Percentiles rank a stretch among this genome's conserved stretches.
Conservation (phyloP, 768 basidiomycete species). For the Pisolithus microcarpus region DNA sequence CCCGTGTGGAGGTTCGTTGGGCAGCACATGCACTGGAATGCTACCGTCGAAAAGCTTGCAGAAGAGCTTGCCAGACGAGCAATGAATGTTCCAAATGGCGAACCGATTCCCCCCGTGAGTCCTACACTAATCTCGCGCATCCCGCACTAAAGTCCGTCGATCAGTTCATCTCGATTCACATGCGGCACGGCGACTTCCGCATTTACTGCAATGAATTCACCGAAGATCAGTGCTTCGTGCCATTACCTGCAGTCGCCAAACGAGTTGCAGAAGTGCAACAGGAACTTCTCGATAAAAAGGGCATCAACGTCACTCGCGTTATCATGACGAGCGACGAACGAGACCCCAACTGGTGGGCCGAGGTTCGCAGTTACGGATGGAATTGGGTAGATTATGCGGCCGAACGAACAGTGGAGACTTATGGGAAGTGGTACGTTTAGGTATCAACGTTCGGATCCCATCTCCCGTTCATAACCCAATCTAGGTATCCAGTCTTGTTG, state of each 20-base stretch:
- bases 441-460: neutral
- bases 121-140: neutral
- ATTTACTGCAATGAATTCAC: constrained; percentile 38
- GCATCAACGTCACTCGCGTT: constrained; percentile 43
- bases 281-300: constrained; percentile 39
- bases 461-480: neutral
- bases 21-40: constrained; percentile 44
- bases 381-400: constrained; percentile 40
- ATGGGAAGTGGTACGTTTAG: constrained; percentile 43
- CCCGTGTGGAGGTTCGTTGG: constrained; percentile 55
- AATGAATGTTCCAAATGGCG: constrained; percentile 31
- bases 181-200: constrained; percentile 50
- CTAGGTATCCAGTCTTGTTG: constrained; percentile 66
- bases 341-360: constrained; percentile 52
- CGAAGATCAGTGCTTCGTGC: constrained; percentile 44
- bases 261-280: constrained; percentile 50
- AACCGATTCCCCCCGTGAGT: constrained; percentile 42
- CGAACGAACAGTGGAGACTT: constrained; percentile 34
- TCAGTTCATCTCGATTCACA: constrained; percentile 53
- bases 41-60: constrained; percentile 34
- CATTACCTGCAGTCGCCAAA: constrained; percentile 44
- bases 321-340: constrained; percentile 62
- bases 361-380: constrained; percentile 46
- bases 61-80: constrained; percentile 40
- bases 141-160: neutral